Evolutionary conservation across 352 stramenopile genomes (phyloP).

Genomic region (Phytophthora podocarpi): DNA sequence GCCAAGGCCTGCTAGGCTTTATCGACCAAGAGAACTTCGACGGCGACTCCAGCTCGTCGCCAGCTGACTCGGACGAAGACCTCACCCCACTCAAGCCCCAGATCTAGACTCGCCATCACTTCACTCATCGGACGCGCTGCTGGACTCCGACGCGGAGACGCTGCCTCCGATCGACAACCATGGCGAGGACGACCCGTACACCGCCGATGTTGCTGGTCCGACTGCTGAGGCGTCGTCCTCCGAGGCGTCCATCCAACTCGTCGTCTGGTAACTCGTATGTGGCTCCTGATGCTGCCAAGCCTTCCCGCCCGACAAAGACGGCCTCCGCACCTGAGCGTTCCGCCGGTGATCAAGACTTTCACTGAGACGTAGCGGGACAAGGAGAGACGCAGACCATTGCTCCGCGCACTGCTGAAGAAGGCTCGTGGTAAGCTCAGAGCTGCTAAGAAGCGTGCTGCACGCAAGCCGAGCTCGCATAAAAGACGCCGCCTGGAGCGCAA

Average conservation of each 20-base stretch:
- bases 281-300: no score
- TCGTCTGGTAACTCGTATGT: not conserved
- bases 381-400: constrained; percentile 5
- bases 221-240: not conserved
- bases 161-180: not conserved
- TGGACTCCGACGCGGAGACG: not conserved
- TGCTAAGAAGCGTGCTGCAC: not conserved
- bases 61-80: no score
- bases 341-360: not conserved
- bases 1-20: constrained; percentile 3
- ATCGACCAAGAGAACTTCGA: constrained; percentile 10
- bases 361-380: not conserved
- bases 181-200: not conserved
- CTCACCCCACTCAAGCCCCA: no score
- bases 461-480: not conserved
- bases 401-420: not conserved
- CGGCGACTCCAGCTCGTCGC: no score
- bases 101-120: no score
- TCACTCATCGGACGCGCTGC: not conserved
- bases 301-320: no score
- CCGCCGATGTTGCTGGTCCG: not conserved
- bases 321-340: no score
- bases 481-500: constrained; percentile 6
- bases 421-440: not conserved
- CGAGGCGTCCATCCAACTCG: not conserved